Evolutionary conservation across 2,329 filamentous ascomycete genomes (phyloP).

Genomic region (Fusarium compactum): DNA sequence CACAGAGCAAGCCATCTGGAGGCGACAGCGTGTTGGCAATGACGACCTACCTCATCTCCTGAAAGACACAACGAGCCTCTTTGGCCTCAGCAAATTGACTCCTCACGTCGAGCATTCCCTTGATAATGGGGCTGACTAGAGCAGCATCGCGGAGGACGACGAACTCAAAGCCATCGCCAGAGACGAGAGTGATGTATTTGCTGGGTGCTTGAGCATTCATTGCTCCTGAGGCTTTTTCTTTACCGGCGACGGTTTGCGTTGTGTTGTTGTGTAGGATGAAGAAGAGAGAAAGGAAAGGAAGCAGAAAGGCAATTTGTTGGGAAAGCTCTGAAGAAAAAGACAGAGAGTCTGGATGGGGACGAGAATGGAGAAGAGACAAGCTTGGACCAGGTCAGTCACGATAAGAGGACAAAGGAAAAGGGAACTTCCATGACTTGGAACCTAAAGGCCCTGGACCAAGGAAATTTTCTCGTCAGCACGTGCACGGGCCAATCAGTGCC

Average conservation of each 20-base stretch:
- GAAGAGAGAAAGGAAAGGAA: constrained; percentile 17
- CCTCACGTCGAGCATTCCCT: constrained; percentile 77
- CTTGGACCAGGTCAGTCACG: constrained; percentile 15
- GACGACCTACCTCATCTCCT: constrained; percentile 75
- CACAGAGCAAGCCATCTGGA: constrained; percentile 31
- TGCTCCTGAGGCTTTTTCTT: not conserved
- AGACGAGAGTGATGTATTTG: constrained; percentile 83
- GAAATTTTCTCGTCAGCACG: constrained; percentile 39
- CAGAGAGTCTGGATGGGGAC: constrained; percentile 19
- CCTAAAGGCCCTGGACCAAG: constrained; percentile 1
- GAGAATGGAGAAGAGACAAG: constrained; percentile 23
- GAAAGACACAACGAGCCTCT: constrained; percentile 73
- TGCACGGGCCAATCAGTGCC: constrained; percentile 42
- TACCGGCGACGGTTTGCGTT: not conserved
- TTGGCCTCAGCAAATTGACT: constrained; percentile 76
- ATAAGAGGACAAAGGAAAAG: constrained; percentile 9
- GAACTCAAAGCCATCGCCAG: constrained; percentile 81
- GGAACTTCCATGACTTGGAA: not conserved
- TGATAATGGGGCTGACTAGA: constrained; percentile 77
- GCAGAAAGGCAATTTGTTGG: not conserved
- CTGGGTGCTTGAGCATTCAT: constrained; percentile 53
- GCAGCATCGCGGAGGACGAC: constrained; percentile 78
- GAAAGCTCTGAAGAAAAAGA: constrained; percentile 22
- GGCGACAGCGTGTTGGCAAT: constrained; percentile 28
- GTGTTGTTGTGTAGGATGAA: constrained; percentile 10